phyloP scores from a whole-genome alignment of 345 rosid genomes.

The Brassica cretica region DNA sequence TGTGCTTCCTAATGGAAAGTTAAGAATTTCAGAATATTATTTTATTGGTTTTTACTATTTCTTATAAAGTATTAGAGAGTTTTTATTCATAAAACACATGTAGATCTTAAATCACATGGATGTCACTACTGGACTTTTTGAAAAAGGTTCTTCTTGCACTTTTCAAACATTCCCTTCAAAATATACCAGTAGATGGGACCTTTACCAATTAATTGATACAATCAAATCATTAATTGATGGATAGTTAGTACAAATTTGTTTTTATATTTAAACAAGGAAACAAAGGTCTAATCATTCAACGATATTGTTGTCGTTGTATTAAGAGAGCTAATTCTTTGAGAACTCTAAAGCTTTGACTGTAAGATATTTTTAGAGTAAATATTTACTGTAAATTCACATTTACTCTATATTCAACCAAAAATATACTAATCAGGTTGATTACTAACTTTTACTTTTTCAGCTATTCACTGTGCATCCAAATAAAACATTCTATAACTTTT shows the following conservation, averaged over 20 bases:
- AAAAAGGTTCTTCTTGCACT: conserved; percentile 26
- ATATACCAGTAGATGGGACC: conserved; percentile 17
- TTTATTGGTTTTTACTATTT: not conserved
- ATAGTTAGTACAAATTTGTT: not conserved
- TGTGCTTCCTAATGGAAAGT: not conserved
- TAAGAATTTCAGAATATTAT: not conserved
- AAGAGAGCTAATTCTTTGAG: not conserved
- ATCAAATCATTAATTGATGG: conserved; percentile 19
- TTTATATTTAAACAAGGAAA: not conserved
- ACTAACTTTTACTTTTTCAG: too few species aligned
- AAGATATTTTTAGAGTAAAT: too few species aligned
- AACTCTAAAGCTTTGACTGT: too few species aligned
- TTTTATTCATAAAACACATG: not conserved
- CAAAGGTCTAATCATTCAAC: conserved; percentile 7
- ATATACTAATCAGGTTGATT: too few species aligned
- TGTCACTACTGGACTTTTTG: conserved; percentile 6
- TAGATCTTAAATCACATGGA: conserved; percentile 26
- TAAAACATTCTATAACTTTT: too few species aligned
- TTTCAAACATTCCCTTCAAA: conserved; percentile 27
- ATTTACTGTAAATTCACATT: too few species aligned
- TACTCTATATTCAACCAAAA: too few species aligned
- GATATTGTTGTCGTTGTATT: not conserved
- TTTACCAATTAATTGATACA: conserved; percentile 16
- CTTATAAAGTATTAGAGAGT: not conserved
- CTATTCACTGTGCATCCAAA: too few species aligned